Percentiles rank a stretch among this genome's conserved stretches.
Conservation (phyloP, 768 basidiomycete genomes). For the Mycena galopus region DNA sequence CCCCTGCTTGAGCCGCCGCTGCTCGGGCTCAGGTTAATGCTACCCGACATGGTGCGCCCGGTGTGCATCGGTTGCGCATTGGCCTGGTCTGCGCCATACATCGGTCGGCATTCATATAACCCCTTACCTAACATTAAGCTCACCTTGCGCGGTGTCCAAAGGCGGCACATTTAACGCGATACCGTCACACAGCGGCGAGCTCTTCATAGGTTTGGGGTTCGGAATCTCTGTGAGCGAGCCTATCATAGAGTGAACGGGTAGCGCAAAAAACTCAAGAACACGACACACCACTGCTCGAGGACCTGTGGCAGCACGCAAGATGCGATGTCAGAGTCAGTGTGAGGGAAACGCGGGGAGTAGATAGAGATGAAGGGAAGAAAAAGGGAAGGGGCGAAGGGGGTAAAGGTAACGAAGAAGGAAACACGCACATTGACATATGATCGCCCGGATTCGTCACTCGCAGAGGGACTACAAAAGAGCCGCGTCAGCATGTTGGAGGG, state of each 20-base stretch:
- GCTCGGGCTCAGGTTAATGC: constrained; percentile 12
- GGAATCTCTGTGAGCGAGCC: neutral
- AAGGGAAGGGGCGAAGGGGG: too few species aligned
- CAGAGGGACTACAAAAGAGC: constrained; percentile 22
- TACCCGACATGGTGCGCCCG: constrained; percentile 26
- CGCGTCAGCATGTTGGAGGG: constrained; percentile 14
- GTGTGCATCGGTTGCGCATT: constrained; percentile 9
- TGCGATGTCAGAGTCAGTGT: constrained; percentile 16
- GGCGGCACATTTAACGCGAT: constrained; percentile 15
- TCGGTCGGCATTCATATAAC: neutral
- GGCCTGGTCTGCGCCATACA: neutral
- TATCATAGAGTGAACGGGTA: neutral
- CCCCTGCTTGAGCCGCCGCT: constrained; percentile 25
- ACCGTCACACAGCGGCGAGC: constrained; percentile 24
- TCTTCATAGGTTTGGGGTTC: neutral
- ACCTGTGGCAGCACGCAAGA: constrained; percentile 22
- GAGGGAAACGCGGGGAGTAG: neutral
- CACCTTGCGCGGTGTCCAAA: constrained; percentile 17
- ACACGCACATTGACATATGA: constrained; percentile 33
- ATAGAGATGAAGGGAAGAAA: too few species aligned
- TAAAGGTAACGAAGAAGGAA: neutral
- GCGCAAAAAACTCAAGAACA: neutral
- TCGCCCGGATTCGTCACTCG: constrained; percentile 34
- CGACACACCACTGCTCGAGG: too few species aligned
- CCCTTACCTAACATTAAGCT: neutral